These are phyloP conservation scores for Fusarium sp. DNA, from an alignment of 2,329 filamentous ascomycete species.

Conservation along the genomic window DNA sequence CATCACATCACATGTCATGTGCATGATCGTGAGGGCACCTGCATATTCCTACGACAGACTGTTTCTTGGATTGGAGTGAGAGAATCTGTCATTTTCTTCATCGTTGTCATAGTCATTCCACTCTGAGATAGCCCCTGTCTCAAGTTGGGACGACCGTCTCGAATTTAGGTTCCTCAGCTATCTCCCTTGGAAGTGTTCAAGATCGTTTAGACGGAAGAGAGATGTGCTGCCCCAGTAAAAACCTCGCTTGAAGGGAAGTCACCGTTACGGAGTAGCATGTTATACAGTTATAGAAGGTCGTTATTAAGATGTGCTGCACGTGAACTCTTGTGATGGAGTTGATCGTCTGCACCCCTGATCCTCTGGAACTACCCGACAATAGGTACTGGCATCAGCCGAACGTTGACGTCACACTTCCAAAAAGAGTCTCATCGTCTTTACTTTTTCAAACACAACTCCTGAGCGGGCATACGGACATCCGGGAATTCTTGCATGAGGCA, in stretches of 20 bases:
- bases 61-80: background rate
- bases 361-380: background rate
- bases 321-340: background rate
- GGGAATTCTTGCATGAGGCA: slow-evolving; percentile 12
- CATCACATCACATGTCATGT: slow-evolving; percentile 1
- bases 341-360: background rate
- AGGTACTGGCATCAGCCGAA: background rate
- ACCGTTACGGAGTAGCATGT: background rate
- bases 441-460: slow-evolving; percentile 6
- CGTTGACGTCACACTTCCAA: slow-evolving; percentile 27
- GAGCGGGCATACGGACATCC: slow-evolving; percentile 10
- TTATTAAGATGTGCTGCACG: background rate
- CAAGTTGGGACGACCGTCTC: slow-evolving; percentile 34
- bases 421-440: background rate
- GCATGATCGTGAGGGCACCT: slow-evolving; percentile 29
- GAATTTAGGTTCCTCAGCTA: slow-evolving; percentile 12
- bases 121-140: slow-evolving; percentile 30
- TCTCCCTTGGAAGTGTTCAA: slow-evolving; percentile 21
- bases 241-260: background rate
- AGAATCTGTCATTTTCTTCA: background rate
- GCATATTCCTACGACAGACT: background rate
- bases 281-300: background rate
- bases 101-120: slow-evolving; percentile 15
- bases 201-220: background rate
- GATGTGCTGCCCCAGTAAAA: background rate